Base-by-base conservation (phyloP, 75 land plant species). In the Cunninghamia lanceolata region DNA sequence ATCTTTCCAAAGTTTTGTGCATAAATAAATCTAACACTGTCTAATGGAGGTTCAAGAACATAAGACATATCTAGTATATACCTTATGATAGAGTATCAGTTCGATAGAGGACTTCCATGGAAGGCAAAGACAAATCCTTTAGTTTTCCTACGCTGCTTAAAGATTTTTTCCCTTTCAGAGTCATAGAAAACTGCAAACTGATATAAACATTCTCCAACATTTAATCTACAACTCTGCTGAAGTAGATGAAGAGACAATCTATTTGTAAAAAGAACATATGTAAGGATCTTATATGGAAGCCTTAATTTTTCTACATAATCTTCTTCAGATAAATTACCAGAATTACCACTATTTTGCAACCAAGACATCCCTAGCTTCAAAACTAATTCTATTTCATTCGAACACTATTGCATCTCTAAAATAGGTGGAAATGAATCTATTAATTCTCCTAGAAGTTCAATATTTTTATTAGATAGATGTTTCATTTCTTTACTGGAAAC, bases 21-120 rank as follows among this genome's bases (percentile, higher is more conserved):
- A n/a, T n/a, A n/a, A n/a, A n/a, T n/a, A n/a, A n/a, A n/a, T n/a
- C n/a, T n/a, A n/a, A n/a, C n/a, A n/a, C n/a, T n/a, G n/a, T n/a
- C n/a, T n/a, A n/a, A n/a, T n/a, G n/a, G n/a, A n/a, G n/a, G n/a
- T n/a, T n/a, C n/a, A n/a, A n/a, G n/a, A n/a, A n/a, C n/a, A n/a
- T n/a, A n/a, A n/a, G n/a, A n/a, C n/a, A n/a, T n/a, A n/a, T n/a
- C n/a, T n/a, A n/a, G n/a, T n/a, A 50, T 28, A 47, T 75, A 85
- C 89, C 89, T 85, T 17, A 90, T 84, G 28, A 90, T 88, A 30
- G 91, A 90, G 82, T 88, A 88, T 87, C 89, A 90, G 66, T 90
- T 90, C 35, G 66, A 84, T 36, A 87, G 40, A 10, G 46, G 1
- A 79, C 91, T 90, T 82, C 91, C 91, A 86, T 90, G 91, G 43